Evolutionary conservation across 169 alveolate species (phyloP).

Genomic region (Plasmodium chabaudi): DNA sequence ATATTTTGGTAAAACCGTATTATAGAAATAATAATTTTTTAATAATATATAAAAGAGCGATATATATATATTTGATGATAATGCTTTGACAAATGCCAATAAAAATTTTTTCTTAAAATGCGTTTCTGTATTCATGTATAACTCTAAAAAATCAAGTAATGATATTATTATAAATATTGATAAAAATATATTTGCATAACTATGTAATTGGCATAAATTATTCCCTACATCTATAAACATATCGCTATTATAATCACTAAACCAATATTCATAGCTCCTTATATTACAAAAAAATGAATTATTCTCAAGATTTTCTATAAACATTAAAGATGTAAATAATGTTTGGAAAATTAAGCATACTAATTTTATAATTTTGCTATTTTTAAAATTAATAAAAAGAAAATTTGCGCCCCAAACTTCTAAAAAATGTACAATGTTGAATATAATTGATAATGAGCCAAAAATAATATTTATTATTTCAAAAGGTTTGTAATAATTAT

Average conservation of each 20-base stretch:
- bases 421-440: constrained; percentile 20
- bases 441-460: constrained; percentile 28
- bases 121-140: constrained; percentile 28
- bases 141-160: constrained; percentile 31
- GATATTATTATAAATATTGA: constrained; percentile 22
- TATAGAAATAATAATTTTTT: constrained; percentile 39
- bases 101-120: constrained; percentile 43
- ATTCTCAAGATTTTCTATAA: constrained; percentile 58
- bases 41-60: constrained; percentile 47
- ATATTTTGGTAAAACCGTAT: constrained; percentile 19
- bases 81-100: constrained; percentile 17
- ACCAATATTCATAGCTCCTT: constrained; percentile 47
- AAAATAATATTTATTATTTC: constrained; percentile 36
- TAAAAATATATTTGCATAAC: constrained; percentile 35
- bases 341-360: constrained; percentile 48
- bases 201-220: constrained; percentile 58
- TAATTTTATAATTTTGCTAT: constrained; percentile 23
- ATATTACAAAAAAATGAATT: constrained; percentile 51
- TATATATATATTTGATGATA: constrained; percentile 28
- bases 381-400: constrained; percentile 2
- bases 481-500: constrained; percentile 49
- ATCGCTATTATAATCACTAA: constrained; percentile 18
- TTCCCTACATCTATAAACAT: constrained; percentile 31
- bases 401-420: not conserved
- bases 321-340: constrained; percentile 45